Conservation (phyloP, 495 filamentous ascomycete genomes). For the Hamigera avellanea region DNA sequence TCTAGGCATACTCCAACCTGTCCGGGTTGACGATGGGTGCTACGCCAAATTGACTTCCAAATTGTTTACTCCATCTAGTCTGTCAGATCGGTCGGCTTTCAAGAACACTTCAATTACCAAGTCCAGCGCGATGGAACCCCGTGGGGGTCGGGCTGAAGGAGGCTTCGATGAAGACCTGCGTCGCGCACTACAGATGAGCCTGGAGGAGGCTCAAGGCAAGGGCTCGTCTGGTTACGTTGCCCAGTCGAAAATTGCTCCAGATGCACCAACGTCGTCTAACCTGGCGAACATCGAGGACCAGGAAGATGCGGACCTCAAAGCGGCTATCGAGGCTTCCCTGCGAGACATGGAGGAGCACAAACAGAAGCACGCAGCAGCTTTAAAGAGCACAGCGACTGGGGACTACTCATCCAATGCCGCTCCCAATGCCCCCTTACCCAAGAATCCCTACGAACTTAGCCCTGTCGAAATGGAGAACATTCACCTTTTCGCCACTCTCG, state of each 20-base stretch:
- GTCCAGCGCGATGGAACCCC: conserved; percentile 68
- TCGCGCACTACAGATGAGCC: conserved; percentile 85
- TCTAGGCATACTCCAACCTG: conserved; percentile 80
- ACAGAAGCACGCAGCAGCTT: conserved; percentile 66
- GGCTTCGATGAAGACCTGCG: conserved; percentile 95
- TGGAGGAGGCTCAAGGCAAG: conserved; percentile 81
- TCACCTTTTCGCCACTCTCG: conserved; percentile 87
- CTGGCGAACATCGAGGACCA: conserved; percentile 48
- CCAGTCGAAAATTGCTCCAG: conserved; percentile 38
- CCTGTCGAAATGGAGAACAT: conserved; percentile 95
- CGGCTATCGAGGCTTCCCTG: conserved; percentile 92
- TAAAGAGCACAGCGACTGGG: conserved; percentile 52
- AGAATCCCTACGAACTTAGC: conserved; percentile 90
- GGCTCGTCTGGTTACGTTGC: conserved; percentile 57
- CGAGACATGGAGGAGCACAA: conserved; percentile 98
- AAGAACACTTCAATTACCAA: conserved; percentile 43
- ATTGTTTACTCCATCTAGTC: conserved; percentile 25
- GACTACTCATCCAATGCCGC: conserved; percentile 18
- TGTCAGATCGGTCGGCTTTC: conserved; percentile 34
- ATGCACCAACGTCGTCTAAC: conserved; percentile 9
- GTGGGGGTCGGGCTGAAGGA: conserved; percentile 69
- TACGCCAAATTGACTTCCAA: conserved; percentile 81
- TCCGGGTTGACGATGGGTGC: conserved; percentile 95
- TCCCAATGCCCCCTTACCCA: conserved; percentile 42
- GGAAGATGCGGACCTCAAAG: conserved; percentile 88